A percentile compares a stretch with the other conserved stretches of the same genome.
Conservation (phyloP, 108 stramenopile genomes). For the Nitzschia sp. region DNA sequence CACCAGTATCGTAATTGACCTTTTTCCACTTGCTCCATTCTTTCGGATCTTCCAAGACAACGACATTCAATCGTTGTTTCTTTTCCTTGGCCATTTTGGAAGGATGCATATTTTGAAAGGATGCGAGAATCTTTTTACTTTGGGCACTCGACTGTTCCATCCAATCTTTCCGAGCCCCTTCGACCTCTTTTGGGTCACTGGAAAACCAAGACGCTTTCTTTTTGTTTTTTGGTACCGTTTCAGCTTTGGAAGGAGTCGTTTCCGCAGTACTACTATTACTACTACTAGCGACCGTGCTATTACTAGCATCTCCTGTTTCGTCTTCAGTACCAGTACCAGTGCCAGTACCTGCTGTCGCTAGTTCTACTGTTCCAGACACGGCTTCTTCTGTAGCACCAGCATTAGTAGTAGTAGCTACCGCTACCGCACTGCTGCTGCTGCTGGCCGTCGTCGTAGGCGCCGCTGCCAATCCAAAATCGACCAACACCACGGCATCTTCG, state of each 20-base stretch:
- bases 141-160: background rate
- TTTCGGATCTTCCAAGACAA: background rate
- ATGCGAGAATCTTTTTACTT: background rate
- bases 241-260: too few species aligned
- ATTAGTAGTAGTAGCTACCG: background rate
- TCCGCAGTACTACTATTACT: slow-evolving; percentile 8
- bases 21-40: slow-evolving; percentile 25
- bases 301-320: background rate
- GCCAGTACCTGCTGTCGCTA: background rate
- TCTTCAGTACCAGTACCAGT: background rate
- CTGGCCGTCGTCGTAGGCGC: background rate
- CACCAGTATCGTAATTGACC: slow-evolving; percentile 20
- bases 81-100: background rate
- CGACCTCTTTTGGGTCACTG: slow-evolving; percentile 8
- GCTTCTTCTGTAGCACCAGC: background rate
- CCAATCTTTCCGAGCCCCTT: background rate
- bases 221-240: background rate
- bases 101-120: slow-evolving; percentile 2
- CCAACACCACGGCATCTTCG: slow-evolving; percentile 36
- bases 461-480: slow-evolving; percentile 50
- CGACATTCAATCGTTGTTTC: slow-evolving; percentile 17
- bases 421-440: background rate
- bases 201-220: background rate
- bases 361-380: background rate
- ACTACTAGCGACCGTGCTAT: background rate